Percentiles rank a stretch among this genome's conserved stretches.
Conservation (phyloP, 805 yeast species). For the Lipomyces orientalis region DNA sequence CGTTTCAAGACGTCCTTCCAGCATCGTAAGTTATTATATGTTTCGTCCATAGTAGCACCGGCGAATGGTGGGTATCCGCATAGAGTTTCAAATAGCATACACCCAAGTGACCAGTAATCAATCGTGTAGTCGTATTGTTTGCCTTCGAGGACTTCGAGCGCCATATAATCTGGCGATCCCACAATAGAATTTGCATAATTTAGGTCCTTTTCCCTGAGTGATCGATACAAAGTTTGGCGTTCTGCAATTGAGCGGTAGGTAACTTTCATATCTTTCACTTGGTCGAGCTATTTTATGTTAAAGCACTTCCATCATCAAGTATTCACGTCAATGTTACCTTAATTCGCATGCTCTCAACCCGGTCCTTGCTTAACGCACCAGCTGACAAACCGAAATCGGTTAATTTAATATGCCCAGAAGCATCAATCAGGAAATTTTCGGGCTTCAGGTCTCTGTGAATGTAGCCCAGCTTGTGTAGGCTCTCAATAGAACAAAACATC, state of each 20-base stretch:
- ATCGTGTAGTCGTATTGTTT: constrained; percentile 92
- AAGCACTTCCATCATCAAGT: not conserved
- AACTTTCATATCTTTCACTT: constrained; percentile 76
- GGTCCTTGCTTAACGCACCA: constrained; percentile 89
- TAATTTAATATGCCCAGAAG: constrained; percentile 74
- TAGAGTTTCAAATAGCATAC: constrained; percentile 93
- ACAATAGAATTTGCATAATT: constrained; percentile 94
- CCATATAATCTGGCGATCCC: constrained; percentile 99
- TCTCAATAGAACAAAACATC: constrained; percentile 94
- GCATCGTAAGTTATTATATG: constrained; percentile 88
- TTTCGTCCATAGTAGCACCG: constrained; percentile 91
- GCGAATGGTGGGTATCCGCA: constrained; percentile 98
- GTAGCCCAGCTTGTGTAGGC: constrained; percentile 91
- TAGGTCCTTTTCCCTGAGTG: constrained; percentile 71
- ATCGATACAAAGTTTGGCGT: constrained; percentile 83
- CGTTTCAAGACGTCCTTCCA: constrained; percentile 89
- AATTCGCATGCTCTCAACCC: constrained; percentile 90
- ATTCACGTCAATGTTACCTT: constrained; percentile 48
- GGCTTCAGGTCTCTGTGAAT: constrained; percentile 97
- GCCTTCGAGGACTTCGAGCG: constrained; percentile 94
- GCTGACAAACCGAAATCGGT: constrained; percentile 98
- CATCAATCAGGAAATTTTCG: constrained; percentile 81
- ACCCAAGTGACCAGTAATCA: constrained; percentile 98
- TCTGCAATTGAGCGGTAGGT: constrained; percentile 74
- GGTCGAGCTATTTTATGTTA: constrained; percentile 52